A percentile compares a stretch with the other conserved stretches of the same genome.
phyloP scores from a whole-genome alignment of 2,329 filamentous ascomycete genomes.

The Diaporthe velutina region DNA sequence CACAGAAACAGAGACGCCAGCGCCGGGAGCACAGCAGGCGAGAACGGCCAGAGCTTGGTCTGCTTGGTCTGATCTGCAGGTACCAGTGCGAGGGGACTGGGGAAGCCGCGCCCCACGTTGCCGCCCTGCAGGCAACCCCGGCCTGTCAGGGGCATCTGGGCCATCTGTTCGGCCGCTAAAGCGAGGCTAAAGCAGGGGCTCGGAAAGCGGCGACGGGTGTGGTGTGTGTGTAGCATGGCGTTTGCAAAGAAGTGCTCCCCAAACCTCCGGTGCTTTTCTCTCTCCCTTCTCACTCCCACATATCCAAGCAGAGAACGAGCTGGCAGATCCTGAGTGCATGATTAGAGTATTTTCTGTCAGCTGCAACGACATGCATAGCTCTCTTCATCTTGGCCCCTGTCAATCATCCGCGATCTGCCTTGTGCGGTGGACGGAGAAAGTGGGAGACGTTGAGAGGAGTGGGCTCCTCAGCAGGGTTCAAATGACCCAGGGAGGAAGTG shows the following conservation, averaged over 20 bases:
- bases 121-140: conserved; percentile 26
- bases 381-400: conserved; percentile 21
- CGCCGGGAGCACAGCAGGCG: not conserved
- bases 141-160: conserved; percentile 18
- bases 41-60: not conserved
- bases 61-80: conserved; percentile 18
- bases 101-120: conserved; percentile 22
- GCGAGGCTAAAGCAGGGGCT: conserved; percentile 31
- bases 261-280: not conserved
- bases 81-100: conserved; percentile 24
- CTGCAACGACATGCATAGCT: not conserved
- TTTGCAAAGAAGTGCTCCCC: not conserved
- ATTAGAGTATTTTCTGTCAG: not conserved
- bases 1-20: not conserved
- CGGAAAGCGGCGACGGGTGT: not conserved
- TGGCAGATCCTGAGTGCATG: not conserved
- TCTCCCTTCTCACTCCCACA: not conserved
- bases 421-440: not conserved
- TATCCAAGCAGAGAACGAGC: not conserved
- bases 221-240: not conserved
- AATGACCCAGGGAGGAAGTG: conserved; percentile 30
- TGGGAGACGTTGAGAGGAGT: not conserved
- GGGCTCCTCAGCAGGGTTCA: conserved; percentile 13
- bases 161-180: conserved; percentile 14
- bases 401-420: conserved; percentile 29